Conservation (phyloP, 1,139 yeast species). For the Blastobotrys serpentis region DNA sequence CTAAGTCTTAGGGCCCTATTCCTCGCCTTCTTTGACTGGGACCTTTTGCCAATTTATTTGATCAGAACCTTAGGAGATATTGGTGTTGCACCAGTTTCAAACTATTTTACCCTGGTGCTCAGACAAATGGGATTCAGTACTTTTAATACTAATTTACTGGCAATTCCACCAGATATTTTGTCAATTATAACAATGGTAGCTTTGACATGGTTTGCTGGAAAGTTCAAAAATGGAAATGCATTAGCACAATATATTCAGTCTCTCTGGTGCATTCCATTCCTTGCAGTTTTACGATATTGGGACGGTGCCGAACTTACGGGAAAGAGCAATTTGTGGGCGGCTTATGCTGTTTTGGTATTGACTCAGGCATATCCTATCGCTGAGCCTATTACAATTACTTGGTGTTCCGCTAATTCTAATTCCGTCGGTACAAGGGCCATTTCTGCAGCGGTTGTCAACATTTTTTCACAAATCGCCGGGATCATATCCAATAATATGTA, state of each 20-base stretch:
- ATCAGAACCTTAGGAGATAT: conserved; percentile 50
- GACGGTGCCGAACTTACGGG: conserved; percentile 37
- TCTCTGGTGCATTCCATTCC: conserved; percentile 22
- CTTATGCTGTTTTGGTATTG: conserved; percentile 48
- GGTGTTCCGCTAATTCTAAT: conserved; percentile 62
- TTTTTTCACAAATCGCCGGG: conserved; percentile 56
- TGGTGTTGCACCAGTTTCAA: conserved; percentile 42
- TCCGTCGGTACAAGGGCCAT: conserved; percentile 60
- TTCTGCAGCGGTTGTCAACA: conserved; percentile 61
- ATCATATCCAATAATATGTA: conserved; percentile 57
- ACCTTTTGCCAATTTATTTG: conserved; percentile 58
- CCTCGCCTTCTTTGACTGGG: conserved; percentile 50
- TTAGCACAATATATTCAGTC: conserved; percentile 21
- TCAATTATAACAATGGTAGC: conserved; percentile 18
- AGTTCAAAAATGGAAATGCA: conserved; percentile 16
- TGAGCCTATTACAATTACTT: conserved; percentile 56
- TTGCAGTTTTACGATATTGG: conserved; percentile 23
- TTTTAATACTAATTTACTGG: conserved; percentile 52
- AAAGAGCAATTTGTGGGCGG: conserved; percentile 48
- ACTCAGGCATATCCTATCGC: conserved; percentile 46
- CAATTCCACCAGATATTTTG: conserved; percentile 48
- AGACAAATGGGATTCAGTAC: conserved; percentile 56
- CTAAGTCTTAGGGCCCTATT: conserved; percentile 44
- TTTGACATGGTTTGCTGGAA: conserved; percentile 15
- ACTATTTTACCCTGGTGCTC: conserved; percentile 55